Conservation (phyloP, 2,329 filamentous ascomycete species). For the Apiospora phragmitis region DNA sequence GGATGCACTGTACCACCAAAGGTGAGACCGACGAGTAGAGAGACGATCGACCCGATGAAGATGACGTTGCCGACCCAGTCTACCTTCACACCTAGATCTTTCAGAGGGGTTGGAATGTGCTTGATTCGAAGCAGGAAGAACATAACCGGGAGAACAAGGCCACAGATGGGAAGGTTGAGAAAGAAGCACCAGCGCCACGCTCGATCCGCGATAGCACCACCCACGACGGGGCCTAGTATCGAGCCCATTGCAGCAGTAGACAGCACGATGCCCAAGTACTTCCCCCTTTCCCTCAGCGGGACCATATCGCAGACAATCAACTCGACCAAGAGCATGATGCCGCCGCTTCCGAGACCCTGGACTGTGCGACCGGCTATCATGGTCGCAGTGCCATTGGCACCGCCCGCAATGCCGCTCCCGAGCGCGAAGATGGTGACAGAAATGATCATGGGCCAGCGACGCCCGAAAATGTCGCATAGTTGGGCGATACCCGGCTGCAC, state of each 20-base stretch:
- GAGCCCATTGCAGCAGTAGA: conserved; percentile 49
- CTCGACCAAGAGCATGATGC: background rate
- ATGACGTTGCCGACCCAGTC: no score
- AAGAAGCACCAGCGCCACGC: conserved; percentile 66
- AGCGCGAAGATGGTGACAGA: background rate
- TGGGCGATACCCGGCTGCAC: background rate
- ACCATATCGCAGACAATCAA: conserved; percentile 36
- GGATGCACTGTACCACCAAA: no score
- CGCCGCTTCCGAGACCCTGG: conserved; percentile 33
- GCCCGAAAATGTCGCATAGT: background rate
- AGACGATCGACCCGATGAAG: no score
- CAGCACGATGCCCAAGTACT: conserved; percentile 30
- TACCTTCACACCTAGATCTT: no score
- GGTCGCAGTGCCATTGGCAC: conserved; percentile 13
- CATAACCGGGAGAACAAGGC: background rate
- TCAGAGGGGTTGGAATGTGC: no score
- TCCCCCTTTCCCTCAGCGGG: conserved; percentile 35
- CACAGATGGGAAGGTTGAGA: conserved; percentile 58
- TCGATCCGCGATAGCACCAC: conserved; percentile 53
- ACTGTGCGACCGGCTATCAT: conserved; percentile 45
- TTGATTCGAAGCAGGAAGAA: no score
- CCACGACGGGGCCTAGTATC: conserved; percentile 50
- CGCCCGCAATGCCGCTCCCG: background rate
- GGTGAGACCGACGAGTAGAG: no score
- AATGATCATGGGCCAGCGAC: background rate